A percentile compares a stretch with the other conserved stretches of the same genome.
phyloP scores from a whole-genome alignment of 1,139 yeast species.

The Sugiyamaella xylanicola region DNA sequence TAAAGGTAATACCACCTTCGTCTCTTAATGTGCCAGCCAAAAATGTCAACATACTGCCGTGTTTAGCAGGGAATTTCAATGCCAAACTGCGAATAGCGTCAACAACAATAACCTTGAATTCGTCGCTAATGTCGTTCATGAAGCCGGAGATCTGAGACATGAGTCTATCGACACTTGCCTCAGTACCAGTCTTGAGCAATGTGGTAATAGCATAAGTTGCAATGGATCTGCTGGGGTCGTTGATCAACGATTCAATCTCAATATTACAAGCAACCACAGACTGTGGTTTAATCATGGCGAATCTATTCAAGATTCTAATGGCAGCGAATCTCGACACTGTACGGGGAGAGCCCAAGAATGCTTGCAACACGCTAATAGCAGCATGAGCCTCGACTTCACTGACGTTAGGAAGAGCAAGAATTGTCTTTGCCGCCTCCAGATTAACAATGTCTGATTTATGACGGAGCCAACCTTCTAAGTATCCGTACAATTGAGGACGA shows the following conservation, averaged over 20 bases:
- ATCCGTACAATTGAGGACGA: slow-evolving; percentile 55
- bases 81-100: slow-evolving; percentile 94
- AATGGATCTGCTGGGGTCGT: slow-evolving; percentile 85
- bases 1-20: slow-evolving; percentile 83
- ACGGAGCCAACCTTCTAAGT: slow-evolving; percentile 69
- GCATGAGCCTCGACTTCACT: slow-evolving; percentile 60
- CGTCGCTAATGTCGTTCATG: slow-evolving; percentile 94
- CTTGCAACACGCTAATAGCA: slow-evolving; percentile 73
- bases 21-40: slow-evolving; percentile 84
- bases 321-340: slow-evolving; percentile 92
- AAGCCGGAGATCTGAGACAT: slow-evolving; percentile 84
- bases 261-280: slow-evolving; percentile 71
- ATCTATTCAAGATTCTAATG: slow-evolving; percentile 81
- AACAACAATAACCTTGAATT: slow-evolving; percentile 89
- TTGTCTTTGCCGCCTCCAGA: slow-evolving; percentile 88
- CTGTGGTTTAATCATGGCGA: slow-evolving; percentile 81
- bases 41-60: slow-evolving; percentile 77
- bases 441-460: slow-evolving; percentile 90
- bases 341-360: slow-evolving; percentile 83
- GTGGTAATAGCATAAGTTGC: slow-evolving; percentile 99
- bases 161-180: slow-evolving; percentile 85
- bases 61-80: slow-evolving; percentile 88
- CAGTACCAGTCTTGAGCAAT: slow-evolving; percentile 89
- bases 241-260: slow-evolving; percentile 83
- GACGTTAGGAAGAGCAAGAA: slow-evolving; percentile 63